These are phyloP conservation scores for Calonectria honghensis DNA, from an alignment of 2,329 filamentous ascomycete species.

Conservation along the genomic window DNA sequence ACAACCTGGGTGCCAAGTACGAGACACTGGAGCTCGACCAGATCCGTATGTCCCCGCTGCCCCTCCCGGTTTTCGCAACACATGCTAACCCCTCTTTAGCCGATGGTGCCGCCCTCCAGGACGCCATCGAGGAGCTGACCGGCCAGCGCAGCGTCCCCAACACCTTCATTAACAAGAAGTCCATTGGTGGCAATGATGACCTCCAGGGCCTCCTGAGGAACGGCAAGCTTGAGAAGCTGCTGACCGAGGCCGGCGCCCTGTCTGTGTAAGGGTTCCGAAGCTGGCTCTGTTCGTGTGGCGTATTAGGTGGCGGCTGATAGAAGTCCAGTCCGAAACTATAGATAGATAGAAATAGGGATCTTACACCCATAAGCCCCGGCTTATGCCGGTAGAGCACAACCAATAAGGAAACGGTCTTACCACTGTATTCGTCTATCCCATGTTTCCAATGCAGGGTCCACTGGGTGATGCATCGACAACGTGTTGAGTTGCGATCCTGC, in stretches of 20 bases:
- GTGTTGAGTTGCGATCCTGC: constrained; percentile 43
- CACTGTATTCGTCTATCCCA: constrained; percentile 21
- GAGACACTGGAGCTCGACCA: constrained; percentile 89
- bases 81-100: constrained; percentile 69
- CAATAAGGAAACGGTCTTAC: constrained; percentile 29
- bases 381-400: constrained; percentile 7
- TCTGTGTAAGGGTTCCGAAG: constrained; percentile 60
- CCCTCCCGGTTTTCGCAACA: not conserved
- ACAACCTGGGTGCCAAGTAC: constrained; percentile 82
- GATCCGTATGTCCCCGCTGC: constrained; percentile 75
- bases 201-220: constrained; percentile 75
- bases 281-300: constrained; percentile 28
- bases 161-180: constrained; percentile 92
- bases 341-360: constrained; percentile 17
- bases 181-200: constrained; percentile 98
- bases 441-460: constrained; percentile 31
- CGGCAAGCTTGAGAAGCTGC: constrained; percentile 63
- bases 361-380: not conserved
- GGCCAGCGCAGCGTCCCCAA: constrained; percentile 95
- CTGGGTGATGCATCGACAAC: constrained; percentile 43
- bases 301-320: constrained; percentile 41
- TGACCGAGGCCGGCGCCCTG: constrained; percentile 66
- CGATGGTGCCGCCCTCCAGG: constrained; percentile 89
- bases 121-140: constrained; percentile 86
- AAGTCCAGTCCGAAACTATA: constrained; percentile 53